A percentile compares a stretch with the other conserved stretches of the same genome.
phyloP scores from a whole-genome alignment of 176 grass and related monocot genomes.

The Eleusine indica region DNA sequence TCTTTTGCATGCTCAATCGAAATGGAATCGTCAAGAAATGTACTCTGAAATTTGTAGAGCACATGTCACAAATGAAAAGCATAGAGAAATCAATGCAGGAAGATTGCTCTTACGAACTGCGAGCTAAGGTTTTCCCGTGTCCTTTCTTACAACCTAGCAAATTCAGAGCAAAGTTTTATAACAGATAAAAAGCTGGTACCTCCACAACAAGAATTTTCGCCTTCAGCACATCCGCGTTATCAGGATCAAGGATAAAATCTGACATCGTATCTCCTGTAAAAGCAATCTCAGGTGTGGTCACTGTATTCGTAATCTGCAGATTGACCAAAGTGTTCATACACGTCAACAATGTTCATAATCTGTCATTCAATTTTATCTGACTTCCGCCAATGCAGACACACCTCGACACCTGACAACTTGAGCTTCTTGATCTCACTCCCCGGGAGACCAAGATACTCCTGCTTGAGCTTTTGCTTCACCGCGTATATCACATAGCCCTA shows the following conservation, averaged over 20 bases:
- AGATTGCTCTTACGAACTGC: not conserved
- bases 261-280: conserved; percentile 92
- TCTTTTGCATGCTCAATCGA: conserved; percentile 81
- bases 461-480: conserved; percentile 90
- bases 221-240: conserved; percentile 68
- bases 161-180: not conserved
- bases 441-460: conserved; percentile 66
- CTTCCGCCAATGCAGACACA: conserved; percentile 63
- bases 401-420: conserved; percentile 86
- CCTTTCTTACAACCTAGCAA: not conserved
- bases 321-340: not conserved
- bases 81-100: not conserved
- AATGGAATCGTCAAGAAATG: conserved; percentile 75
- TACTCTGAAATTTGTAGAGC: conserved; percentile 60
- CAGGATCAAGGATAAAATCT: conserved; percentile 90
- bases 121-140: not conserved
- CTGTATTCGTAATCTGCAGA: conserved; percentile 70
- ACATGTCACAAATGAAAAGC: not conserved
- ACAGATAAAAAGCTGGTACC: conserved; percentile 47
- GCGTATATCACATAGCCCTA: conserved; percentile 87
- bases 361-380: conserved; percentile 1
- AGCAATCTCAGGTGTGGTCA: conserved; percentile 81
- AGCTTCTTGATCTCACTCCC: conserved; percentile 84
- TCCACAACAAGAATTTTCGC: conserved; percentile 76
- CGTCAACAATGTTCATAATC: conserved; percentile 15